These are phyloP conservation scores for Diatrype stigma DNA, from an alignment of 2,329 filamentous ascomycete genomes.

Conservation along the genomic window DNA sequence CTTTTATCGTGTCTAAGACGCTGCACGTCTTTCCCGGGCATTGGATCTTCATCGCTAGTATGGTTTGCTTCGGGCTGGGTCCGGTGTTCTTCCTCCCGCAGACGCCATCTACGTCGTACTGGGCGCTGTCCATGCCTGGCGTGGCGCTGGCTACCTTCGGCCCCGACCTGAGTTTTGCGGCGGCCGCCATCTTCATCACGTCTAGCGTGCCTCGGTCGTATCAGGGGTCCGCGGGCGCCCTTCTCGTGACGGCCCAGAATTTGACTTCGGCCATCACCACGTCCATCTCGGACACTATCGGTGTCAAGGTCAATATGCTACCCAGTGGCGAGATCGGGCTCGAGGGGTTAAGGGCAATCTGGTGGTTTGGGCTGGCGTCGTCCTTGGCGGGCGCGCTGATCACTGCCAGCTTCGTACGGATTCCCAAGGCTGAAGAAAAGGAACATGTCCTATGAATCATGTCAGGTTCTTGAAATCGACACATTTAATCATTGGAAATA, in stretches of 20 bases:
- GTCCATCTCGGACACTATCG: slow-evolving; percentile 29
- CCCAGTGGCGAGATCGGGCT: slow-evolving; percentile 19
- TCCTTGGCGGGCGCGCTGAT: slow-evolving; percentile 16
- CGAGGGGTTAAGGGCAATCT: slow-evolving; percentile 17
- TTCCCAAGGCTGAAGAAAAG: slow-evolving; percentile 22
- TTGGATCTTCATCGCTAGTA: slow-evolving; percentile 40
- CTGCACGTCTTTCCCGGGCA: slow-evolving; percentile 42
- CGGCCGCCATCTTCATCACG: slow-evolving; percentile 45
- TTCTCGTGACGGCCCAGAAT: slow-evolving; percentile 44
- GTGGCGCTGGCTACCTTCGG: slow-evolving; percentile 42
- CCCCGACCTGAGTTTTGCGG: slow-evolving; percentile 42
- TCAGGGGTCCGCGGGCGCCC: slow-evolving; percentile 40
- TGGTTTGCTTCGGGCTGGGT: slow-evolving; percentile 26
- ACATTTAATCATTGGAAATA: too few relatives aligned
- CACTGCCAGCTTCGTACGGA: slow-evolving; percentile 15
- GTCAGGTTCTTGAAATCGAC: too few relatives aligned
- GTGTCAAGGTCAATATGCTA: slow-evolving; percentile 19
- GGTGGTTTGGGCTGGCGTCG: slow-evolving; percentile 21
- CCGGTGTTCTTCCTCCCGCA: slow-evolving; percentile 28
- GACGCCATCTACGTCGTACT: slow-evolving; percentile 36
- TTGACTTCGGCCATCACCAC: slow-evolving; percentile 39
- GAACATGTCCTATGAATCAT: slow-evolving; percentile 20
- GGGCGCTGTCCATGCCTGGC: slow-evolving; percentile 40
- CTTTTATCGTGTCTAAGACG: slow-evolving; percentile 40
- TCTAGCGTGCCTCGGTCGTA: slow-evolving; percentile 41